Percentiles rank a stretch among this genome's conserved stretches.
phyloP scores from a whole-genome alignment of 164 flowering plant genomes.

The Vitis amurensis region DNA sequence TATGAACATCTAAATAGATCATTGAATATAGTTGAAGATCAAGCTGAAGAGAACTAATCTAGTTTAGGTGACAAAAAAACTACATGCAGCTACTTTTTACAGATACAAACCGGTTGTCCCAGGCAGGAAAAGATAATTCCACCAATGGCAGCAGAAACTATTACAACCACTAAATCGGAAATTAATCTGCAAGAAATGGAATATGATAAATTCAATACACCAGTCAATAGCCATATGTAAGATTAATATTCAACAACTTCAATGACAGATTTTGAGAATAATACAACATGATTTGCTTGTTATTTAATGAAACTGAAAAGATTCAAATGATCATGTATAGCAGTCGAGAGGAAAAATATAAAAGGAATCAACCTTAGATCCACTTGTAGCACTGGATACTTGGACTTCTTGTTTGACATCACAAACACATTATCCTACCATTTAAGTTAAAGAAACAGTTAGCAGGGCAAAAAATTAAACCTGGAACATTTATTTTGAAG shows the following conservation, averaged over 20 bases:
- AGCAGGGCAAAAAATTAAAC: neutral
- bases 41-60: conserved; percentile 3
- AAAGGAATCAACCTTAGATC: conserved; percentile 69
- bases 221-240: conserved; percentile 5
- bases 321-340: conserved; percentile 1
- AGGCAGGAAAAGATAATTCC: conserved; percentile 88
- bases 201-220: conserved; percentile 1
- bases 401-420: conserved; percentile 95
- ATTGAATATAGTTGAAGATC: neutral
- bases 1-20: conserved; percentile 3
- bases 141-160: conserved; percentile 96
- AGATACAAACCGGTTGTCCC: conserved; percentile 88
- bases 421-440: conserved; percentile 90
- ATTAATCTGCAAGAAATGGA: conserved; percentile 60
- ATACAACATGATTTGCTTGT: neutral
- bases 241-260: conserved; percentile 1
- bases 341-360: neutral
- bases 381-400: conserved; percentile 94
- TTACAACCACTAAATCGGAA: conserved; percentile 91
- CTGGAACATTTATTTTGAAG: neutral
- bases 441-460: conserved; percentile 12
- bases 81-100: neutral
- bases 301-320: neutral
- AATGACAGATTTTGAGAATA: neutral
- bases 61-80: neutral